Evolutionary conservation across 2,329 filamentous ascomycete genomes (phyloP), one percentile per base, ranked within the genome.

Genomic region (Fusarium beomiforme): DNA sequence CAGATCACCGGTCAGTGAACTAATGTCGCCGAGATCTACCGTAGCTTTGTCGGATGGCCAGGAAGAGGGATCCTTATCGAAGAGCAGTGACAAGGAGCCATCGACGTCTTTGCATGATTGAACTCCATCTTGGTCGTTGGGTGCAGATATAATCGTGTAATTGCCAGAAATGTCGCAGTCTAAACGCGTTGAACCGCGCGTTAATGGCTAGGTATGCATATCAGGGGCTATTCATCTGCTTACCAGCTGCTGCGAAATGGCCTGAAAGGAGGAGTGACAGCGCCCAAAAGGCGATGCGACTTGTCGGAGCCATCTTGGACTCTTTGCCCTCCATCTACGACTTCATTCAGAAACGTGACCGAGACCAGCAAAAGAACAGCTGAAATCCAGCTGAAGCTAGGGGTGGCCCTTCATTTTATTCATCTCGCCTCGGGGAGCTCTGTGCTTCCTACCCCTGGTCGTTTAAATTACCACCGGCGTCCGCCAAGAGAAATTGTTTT

Each of bases 151-250:
- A 51, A 72, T 74, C 3, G 75, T 77, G 61, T 77, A 75, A 62
- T 77, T 77, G 46, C 69, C 67, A 29, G 74, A 72, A 57, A 75
- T 57, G 43, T 77, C 61, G 61, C 75, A 77, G 41, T 75, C 75
- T 77, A 10, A 29, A 34, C 53, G 41, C 47, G 60, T 63, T 23
- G 21, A 49, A 14, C 37, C 23, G 16, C 46, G 23, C 36, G 67
- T 70, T 42, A 71, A 34, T 17, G n/a, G 39, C 4, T 19, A n/a
- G n/a, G n/a, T n/a, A 17, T 29, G 31, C 23, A 26, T 19, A 12
- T 34, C 53, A 49, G 47, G 56, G 47, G 44, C 12, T 24, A 7
- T 29, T 21, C 12, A 5, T 41, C 23, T 23, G 67, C 75, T 58
- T 41, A 76, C 75, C 75, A 63, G 75, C 75, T 61, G 63, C 56